Evolutionary conservation across 2,329 filamentous ascomycete genomes (phyloP), one percentile per base, ranked within the genome.

Genomic region (Peltaster fructicola): DNA sequence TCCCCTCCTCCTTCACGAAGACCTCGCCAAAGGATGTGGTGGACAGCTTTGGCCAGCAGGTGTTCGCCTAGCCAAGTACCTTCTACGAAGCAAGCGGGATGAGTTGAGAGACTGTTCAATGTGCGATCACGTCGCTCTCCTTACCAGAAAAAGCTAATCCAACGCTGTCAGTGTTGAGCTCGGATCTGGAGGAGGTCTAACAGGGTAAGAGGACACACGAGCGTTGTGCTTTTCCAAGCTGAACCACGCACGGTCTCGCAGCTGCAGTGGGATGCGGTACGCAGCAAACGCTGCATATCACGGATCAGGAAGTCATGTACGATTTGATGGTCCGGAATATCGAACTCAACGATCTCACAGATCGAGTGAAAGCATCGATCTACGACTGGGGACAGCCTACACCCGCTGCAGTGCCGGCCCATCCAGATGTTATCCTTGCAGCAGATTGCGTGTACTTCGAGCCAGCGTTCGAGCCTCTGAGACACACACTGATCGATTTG

Each of bases 361-460:
- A 56, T 18, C 62, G 54, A 31, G 78, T 78, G 22, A 58, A 61
- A 35, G 68, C 81, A 9, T 56, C 67, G 27, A 59, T 92, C 14
- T 63, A 93, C 37, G 78, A 93, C 48, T 93, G 85, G 85, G 64
- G 62, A 10, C 43, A 52, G 15, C 41, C 56, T 9, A 43, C 48
- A 15, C 47, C 54, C 31, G 27, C 51, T 30, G 26, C 39, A 28
- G 33, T 57, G 24, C 51, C 60, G 27, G 58, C 61, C 38, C 65
- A 66, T 33, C 80, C 82, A 10, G 71, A 84, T 41, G 61, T 92
- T 27, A 72, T 98, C 28, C 64, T 95, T n/a, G 88, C 88, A 3
- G 85, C 84, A 19, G 88, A 95, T 51, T 95, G 85, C 53, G 82
- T 92, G 23, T 98, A 95, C 57, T 91, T 91, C 50, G 88, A 95